Evolutionary conservation across 2,329 filamentous ascomycete species (phyloP), one percentile per base, ranked within the genome.

Genomic region (Xylaria sp.): DNA sequence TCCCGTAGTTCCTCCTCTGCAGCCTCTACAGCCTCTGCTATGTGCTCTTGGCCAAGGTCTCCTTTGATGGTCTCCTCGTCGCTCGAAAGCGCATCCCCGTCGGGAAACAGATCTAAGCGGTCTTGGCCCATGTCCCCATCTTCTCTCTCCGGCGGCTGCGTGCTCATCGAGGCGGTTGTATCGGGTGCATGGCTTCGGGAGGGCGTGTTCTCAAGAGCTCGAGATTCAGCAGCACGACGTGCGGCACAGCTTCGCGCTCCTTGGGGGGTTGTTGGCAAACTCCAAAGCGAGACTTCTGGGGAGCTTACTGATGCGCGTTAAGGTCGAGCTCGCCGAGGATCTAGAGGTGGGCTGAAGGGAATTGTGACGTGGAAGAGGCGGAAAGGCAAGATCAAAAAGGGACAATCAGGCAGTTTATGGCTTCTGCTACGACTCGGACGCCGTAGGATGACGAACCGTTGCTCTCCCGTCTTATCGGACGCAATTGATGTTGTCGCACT

Each of bases 101-200:
- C 72, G 52, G 81, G 80, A 77, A 82, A 79, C 73, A 81, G 78
- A 73, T 86, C 83, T 80, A 83, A 78, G 78, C 81, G 75, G 76
- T 86, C 83, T 76, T 82, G 64, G 61, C 75, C 77, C 77, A 79
- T 79, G 44, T 72, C 67, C 56, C 79, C 86, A 87, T 87, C 80
- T 76, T 82, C 77, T 80, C 78, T 76, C 73, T 74, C 75, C 75
- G 71, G 65, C 66, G 71, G 72, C 70, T 67, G 64, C 69, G 70
- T 72, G 73, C 72, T 79, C 76, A 79, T 78, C 74, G 74, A 71
- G 67, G 70, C 65, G 67, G 66, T 57, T 54, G 68, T 70, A 74
- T 76, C 54, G 69, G 67, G 73, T 69, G 69, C 77, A 78, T 78
- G 67, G 71, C 75, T 77, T 73, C 70, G 48, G 37, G n/a, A 57